Evolutionary conservation across 768 basidiomycete genomes (phyloP), one percentile per base, ranked within the genome.

Genomic region (Cystobasidium ongulense): DNA sequence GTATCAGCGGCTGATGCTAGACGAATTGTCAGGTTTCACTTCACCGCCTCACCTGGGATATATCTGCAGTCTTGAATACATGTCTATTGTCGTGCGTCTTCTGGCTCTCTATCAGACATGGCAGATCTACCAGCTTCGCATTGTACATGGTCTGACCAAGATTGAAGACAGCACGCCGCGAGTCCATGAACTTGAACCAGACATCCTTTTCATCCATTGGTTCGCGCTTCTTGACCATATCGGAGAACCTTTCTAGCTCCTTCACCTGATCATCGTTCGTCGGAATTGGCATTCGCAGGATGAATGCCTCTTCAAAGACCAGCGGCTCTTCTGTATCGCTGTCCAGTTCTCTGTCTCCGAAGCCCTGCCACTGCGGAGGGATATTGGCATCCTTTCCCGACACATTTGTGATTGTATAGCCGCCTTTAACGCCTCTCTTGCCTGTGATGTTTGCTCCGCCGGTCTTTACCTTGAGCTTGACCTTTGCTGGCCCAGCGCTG

Each of bases 101-200:
- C 81, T 98, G 94, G 15, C 91, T 87, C 80, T 99, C 96, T 76
- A 94, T 85, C 64, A 99, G 87, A 81, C 90, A 91, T 1, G 96
- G 96, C 54, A 99, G 83, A 81, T 99, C 96, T 73, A 98, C 96
- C 27, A 99, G 86, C 81, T 97, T 98, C 25, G 95, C 87, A 33
- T 90, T 87, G 80, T 94, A 95, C 0, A 87, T 84, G 65, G 85
- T 87, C 73, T 88, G 88, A 13, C 89, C 90, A 27, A 94, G 85
- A 81, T 93, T 91, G 80, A 99, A 92, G 39, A 90, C 85, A 11
- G 90, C 96, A 74, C 95, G 84, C 59, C 96, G 86, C 71, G 92
- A 90, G 80, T 99, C 96, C 83, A 96, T 92, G 81, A 99, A 98
- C 82, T 95, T 96, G 86, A 99, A 94, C 90, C 92, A 97, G 15